phyloP scores from a whole-genome alignment of 2,329 filamentous ascomycete genomes.

The Zasmidium angulare region DNA sequence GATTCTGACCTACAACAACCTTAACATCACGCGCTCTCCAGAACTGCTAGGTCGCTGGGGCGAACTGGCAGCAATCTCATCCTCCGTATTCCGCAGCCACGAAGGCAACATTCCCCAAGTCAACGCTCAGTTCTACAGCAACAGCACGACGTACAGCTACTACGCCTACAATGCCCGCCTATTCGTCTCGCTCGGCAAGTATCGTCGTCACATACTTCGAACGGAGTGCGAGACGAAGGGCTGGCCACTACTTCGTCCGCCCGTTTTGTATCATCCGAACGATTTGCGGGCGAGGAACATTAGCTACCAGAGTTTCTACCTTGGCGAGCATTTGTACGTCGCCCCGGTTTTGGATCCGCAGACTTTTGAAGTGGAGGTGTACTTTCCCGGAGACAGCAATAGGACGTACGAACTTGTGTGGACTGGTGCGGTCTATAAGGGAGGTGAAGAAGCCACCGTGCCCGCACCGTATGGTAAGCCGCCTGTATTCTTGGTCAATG shows the following conservation, averaged over 20 bases:
- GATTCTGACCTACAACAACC: slow-evolving; percentile 29
- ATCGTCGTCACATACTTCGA: slow-evolving; percentile 33
- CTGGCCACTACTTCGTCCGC: slow-evolving; percentile 31
- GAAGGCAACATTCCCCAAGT: slow-evolving; percentile 40
- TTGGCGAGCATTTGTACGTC: slow-evolving; percentile 30
- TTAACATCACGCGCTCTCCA: slow-evolving; percentile 36
- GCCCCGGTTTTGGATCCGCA: slow-evolving; percentile 30
- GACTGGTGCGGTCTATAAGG: slow-evolving; percentile 24
- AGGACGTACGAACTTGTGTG: slow-evolving; percentile 30
- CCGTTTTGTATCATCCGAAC: slow-evolving; percentile 27
- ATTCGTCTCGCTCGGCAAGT: slow-evolving; percentile 36
- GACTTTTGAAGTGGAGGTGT: slow-evolving; percentile 25
- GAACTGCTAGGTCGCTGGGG: slow-evolving; percentile 41
- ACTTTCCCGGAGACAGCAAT: slow-evolving; percentile 24
- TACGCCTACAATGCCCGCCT: slow-evolving; percentile 39
- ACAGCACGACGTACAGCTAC: slow-evolving; percentile 35
- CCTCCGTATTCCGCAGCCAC: slow-evolving; percentile 38
- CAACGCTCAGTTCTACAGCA: slow-evolving; percentile 41
- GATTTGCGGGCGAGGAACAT: slow-evolving; percentile 25
- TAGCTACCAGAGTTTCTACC: slow-evolving; percentile 32
- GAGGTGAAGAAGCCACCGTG: slow-evolving; percentile 26
- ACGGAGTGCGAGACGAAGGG: slow-evolving; percentile 28
- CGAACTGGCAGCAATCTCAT: slow-evolving; percentile 37
- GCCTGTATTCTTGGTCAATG: slow-evolving; percentile 29
- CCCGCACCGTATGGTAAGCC: slow-evolving; percentile 32